phyloP scores from a whole-genome alignment of 2,329 filamentous ascomycete species.

The Fusarium pseudoanthophilum region DNA sequence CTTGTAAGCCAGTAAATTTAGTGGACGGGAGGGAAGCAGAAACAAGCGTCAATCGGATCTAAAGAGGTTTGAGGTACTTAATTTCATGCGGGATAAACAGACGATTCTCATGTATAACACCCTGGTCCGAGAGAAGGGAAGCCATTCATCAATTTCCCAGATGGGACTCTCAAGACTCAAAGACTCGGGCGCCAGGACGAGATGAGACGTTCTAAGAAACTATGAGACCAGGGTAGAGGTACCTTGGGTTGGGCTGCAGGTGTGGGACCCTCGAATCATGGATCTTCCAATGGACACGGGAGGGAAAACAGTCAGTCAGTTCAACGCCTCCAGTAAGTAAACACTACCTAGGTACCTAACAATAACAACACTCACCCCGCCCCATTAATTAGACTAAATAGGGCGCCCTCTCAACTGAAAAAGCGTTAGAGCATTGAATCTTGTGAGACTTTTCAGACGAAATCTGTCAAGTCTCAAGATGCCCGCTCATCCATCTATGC shows the following conservation, averaged over 20 bases:
- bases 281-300: neutral
- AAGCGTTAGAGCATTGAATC: constrained; percentile 12
- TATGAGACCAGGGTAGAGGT: neutral
- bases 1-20: constrained; percentile 5
- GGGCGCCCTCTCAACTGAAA: constrained; percentile 11
- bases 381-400: constrained; percentile 21
- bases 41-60: constrained; percentile 21
- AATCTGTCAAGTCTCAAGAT: constrained; percentile 6
- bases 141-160: constrained; percentile 28
- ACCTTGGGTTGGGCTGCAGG: constrained; percentile 36
- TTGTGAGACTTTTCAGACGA: constrained; percentile 12
- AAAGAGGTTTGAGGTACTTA: constrained; percentile 14
- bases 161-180: constrained; percentile 28
- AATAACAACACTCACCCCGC: constrained; percentile 7
- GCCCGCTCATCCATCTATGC: neutral
- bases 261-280: constrained; percentile 33
- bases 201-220: constrained; percentile 39
- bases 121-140: constrained; percentile 19
- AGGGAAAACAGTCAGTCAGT: neutral
- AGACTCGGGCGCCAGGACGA: constrained; percentile 46
- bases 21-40: constrained; percentile 30
- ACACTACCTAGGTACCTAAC: neutral
- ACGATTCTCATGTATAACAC: constrained; percentile 16
- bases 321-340: neutral
- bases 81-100: constrained; percentile 15